Conservation (phyloP, 768 basidiomycete genomes). For the Collybia nuda region DNA sequence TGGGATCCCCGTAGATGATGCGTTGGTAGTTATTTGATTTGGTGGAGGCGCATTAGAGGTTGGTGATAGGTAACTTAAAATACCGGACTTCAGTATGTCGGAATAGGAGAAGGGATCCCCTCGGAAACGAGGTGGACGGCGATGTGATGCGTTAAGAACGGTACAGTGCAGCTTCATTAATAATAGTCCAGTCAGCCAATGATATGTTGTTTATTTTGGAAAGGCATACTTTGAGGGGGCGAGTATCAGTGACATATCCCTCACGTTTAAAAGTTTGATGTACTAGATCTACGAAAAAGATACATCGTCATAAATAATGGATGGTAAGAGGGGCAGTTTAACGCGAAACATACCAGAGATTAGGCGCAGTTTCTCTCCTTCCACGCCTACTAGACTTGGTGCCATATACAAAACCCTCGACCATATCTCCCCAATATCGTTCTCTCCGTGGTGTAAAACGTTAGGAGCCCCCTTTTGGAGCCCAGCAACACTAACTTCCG, state of each 20-base stretch:
- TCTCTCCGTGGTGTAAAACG: no score
- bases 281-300: conserved; percentile 34
- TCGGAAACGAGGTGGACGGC: conserved; percentile 8
- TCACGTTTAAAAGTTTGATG: conserved; percentile 35
- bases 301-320: background rate
- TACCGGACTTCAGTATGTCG: conserved; percentile 10
- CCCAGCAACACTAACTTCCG: no score
- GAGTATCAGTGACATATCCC: conserved; percentile 43
- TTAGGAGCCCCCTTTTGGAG: no score
- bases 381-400: conserved; percentile 34
- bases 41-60: no score
- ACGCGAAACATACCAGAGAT: conserved; percentile 26
- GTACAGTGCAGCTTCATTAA: conserved; percentile 28
- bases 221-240: conserved; percentile 48
- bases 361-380: conserved; percentile 19
- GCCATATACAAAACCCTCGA: conserved; percentile 62
- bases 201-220: conserved; percentile 10
- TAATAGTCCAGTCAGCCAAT: conserved; percentile 52
- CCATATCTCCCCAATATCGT: conserved; percentile 22
- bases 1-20: no score
- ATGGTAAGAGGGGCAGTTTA: background rate
- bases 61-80: background rate
- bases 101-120: conserved; percentile 17
- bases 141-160: conserved; percentile 16
- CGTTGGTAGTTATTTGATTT: no score